These are phyloP conservation scores for Pterothamnion heteromorphum DNA, from an alignment of 31 red algal genomes.

Conservation along the genomic window DNA sequence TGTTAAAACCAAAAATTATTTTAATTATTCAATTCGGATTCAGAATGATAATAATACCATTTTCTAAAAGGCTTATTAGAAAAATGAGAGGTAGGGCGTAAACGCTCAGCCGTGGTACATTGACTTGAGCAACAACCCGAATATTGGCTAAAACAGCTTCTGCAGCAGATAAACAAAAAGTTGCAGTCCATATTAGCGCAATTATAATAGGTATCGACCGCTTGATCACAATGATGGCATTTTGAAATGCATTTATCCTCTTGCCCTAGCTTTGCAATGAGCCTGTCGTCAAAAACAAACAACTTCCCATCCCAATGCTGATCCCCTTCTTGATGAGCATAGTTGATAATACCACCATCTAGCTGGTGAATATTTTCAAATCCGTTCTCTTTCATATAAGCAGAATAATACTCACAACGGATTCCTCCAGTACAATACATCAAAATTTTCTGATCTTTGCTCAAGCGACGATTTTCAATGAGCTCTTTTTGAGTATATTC, in stretches of 20 bases:
- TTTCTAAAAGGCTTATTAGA: too few relatives aligned
- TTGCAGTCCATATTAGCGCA: constrained; percentile 26
- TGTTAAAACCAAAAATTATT: too few relatives aligned
- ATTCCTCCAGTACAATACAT: constrained; percentile 96
- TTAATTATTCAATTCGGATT: too few relatives aligned
- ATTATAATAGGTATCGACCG: not conserved
- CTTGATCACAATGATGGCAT: constrained; percentile 21
- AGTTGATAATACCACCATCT: constrained; percentile 22
- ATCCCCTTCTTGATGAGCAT: not conserved
- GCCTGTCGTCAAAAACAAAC: constrained; percentile 22
- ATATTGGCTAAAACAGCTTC: not conserved
- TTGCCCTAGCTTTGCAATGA: not conserved
- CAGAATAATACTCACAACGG: constrained; percentile 85
- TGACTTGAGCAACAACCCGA: not conserved
- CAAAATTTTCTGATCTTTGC: constrained; percentile 54
- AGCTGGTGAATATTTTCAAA: not conserved
- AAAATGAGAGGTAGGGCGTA: too few relatives aligned
- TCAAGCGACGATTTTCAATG: not conserved
- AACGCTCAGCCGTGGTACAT: not conserved
- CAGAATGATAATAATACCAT: too few relatives aligned
- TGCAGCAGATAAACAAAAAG: constrained; percentile 13
- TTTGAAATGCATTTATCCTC: not conserved
- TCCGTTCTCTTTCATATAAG: constrained; percentile 60
- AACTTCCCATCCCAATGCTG: not conserved
- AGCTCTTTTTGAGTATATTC: constrained; percentile 17